phyloP scores from a whole-genome alignment of 1,284 basidiomycete genomes.

The Ustilago crameri region DNA sequence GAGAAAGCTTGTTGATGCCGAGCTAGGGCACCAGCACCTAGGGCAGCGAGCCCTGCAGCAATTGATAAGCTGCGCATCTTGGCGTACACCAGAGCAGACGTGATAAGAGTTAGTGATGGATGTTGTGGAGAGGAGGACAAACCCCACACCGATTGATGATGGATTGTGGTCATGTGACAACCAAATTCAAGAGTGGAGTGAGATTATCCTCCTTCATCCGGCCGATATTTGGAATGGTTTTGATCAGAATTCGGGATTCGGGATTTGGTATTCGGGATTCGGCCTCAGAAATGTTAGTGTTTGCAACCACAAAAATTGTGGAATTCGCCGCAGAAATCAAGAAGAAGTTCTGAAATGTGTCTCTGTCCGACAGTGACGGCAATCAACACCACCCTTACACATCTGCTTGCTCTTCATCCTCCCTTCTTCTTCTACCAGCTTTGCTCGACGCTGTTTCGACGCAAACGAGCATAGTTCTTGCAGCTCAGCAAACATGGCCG shows the following conservation, averaged over 20 bases:
- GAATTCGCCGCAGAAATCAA: neutral
- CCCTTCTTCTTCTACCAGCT: neutral
- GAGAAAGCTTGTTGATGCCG: constrained; percentile 20
- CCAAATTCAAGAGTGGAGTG: too few relatives aligned
- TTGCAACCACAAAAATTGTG: too few relatives aligned
- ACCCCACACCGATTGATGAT: neutral
- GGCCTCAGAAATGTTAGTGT: too few relatives aligned
- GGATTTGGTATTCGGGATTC: too few relatives aligned
- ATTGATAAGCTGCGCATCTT: constrained; percentile 25
- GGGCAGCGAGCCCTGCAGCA: constrained; percentile 16
- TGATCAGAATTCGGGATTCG: neutral
- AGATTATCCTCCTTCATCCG: too few relatives aligned
- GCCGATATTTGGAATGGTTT: too few relatives aligned
- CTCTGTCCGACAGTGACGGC: too few relatives aligned
- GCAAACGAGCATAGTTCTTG: neutral
- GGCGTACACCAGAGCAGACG: neutral
- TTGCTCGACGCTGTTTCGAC: neutral
- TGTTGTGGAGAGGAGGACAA: neutral
- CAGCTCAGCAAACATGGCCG: constrained; percentile 39
- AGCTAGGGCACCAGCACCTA: constrained; percentile 6
- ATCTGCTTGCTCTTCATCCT: neutral
- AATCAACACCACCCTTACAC: too few relatives aligned
- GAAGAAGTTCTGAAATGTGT: neutral
- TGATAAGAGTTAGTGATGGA: constrained; percentile 4
- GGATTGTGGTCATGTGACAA: too few relatives aligned